Evolutionary conservation across 2,329 filamentous ascomycete species (phyloP).

Genomic region (Colletotrichum tanaceti): DNA sequence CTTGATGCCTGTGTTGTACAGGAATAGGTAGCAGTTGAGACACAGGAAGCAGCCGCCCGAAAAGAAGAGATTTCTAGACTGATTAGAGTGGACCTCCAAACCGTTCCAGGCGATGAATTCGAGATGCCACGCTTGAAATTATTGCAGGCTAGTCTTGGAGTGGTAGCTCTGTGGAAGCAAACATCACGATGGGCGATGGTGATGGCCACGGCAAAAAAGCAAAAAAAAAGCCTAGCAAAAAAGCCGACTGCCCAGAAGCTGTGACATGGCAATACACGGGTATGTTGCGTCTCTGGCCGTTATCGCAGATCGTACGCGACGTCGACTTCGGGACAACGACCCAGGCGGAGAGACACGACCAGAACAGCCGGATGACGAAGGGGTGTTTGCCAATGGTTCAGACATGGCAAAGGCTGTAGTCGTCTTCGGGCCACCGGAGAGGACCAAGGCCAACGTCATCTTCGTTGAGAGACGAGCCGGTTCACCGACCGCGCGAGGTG

Average conservation of each 20-base stretch:
- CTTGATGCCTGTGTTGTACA: constrained; percentile 41
- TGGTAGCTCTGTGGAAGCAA: constrained; percentile 38
- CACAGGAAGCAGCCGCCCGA: constrained; percentile 29
- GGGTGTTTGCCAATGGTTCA: background rate
- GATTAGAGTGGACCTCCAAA: constrained; percentile 13
- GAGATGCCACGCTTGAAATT: constrained; percentile 39
- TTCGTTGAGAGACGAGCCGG: background rate
- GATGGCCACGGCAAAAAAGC: background rate
- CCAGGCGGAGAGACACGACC: background rate
- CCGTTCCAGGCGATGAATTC: constrained; percentile 39
- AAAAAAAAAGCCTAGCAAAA: background rate
- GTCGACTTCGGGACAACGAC: background rate
- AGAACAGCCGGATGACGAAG: background rate
- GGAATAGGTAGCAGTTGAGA: constrained; percentile 43
- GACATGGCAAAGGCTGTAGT: background rate
- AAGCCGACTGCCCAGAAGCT: background rate
- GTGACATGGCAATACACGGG: background rate
- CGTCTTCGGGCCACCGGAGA: background rate
- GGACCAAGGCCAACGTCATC: background rate
- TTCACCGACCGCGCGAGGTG: too few species aligned
- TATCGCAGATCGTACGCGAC: background rate
- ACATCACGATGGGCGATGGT: background rate
- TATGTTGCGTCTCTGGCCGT: background rate
- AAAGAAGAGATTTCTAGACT: too few species aligned
- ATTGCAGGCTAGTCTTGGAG: background rate